phyloP scores from a whole-genome alignment of 805 yeast species.

The Peterozyma toletana region DNA sequence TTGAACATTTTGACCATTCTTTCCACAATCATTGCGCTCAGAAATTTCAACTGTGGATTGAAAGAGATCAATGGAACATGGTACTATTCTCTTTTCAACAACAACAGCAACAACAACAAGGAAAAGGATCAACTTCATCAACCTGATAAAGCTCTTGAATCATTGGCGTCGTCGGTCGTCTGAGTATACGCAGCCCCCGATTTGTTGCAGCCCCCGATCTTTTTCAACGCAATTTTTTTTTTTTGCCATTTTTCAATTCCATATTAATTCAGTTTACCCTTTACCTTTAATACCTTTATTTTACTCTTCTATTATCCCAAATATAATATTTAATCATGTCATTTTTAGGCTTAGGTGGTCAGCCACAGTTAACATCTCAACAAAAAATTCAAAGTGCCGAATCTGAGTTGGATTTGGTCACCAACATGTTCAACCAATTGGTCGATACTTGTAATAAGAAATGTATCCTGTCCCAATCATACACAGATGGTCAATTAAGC shows the following conservation, averaged over 20 bases:
- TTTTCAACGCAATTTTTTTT: no score
- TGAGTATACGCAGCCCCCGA: no score
- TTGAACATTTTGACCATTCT: constrained; percentile 22
- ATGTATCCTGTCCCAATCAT: constrained; percentile 58
- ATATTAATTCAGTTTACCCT: no score
- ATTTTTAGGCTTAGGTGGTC: constrained; percentile 63
- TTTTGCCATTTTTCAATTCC: no score
- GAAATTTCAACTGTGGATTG: not conserved
- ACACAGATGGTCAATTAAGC: constrained; percentile 66
- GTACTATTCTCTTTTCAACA: not conserved
- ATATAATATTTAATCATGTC: constrained; percentile 35
- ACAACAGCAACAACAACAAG: not conserved
- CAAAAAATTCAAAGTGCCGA: constrained; percentile 88
- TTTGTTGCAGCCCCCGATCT: no score
- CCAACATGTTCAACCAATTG: constrained; percentile 91
- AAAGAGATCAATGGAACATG: no score
- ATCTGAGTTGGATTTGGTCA: constrained; percentile 94
- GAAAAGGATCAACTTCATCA: no score
- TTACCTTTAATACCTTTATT: no score
- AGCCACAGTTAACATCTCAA: constrained; percentile 67
- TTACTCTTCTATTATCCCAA: no score
- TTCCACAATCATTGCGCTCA: constrained; percentile 7
- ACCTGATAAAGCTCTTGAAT: no score
- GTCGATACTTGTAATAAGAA: constrained; percentile 85
- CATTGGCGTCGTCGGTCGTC: no score